Percentiles rank a stretch among this genome's conserved stretches.
These are phyloP conservation scores for Lentinula lateritia DNA, from an alignment of 768 basidiomycete species.

Conservation along the genomic window DNA sequence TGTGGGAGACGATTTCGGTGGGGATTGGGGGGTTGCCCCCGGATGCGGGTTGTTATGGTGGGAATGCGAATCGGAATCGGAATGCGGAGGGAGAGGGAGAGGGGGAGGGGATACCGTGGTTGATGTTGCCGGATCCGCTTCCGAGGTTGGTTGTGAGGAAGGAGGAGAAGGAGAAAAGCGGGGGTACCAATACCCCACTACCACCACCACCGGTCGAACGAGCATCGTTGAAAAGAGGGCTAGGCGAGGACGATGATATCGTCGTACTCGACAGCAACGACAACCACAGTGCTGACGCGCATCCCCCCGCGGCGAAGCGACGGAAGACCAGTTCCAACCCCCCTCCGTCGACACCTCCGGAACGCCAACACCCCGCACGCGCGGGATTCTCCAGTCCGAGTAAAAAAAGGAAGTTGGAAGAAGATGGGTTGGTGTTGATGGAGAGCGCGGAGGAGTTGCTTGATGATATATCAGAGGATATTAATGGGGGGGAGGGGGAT, in stretches of 20 bases:
- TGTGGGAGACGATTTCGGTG: no score
- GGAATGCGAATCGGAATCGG: no score
- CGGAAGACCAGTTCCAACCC: background rate
- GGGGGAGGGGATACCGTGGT: no score
- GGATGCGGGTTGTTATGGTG: no score
- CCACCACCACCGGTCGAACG: slow-evolving; percentile 22
- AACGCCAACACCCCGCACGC: no score
- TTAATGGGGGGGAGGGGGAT: no score
- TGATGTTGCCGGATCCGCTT: slow-evolving; percentile 61
- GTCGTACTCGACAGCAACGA: slow-evolving; percentile 47
- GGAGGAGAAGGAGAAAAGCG: slow-evolving; percentile 28
- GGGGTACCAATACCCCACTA: no score
- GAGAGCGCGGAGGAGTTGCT: slow-evolving; percentile 46
- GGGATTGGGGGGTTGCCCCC: slow-evolving; percentile 39
- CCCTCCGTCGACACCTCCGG: background rate
- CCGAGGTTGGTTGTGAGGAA: slow-evolving; percentile 40
- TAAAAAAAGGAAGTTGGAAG: slow-evolving; percentile 45
- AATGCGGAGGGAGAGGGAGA: no score
- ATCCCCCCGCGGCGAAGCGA: slow-evolving; percentile 28
- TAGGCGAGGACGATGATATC: slow-evolving; percentile 50
- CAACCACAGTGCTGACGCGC: slow-evolving; percentile 24
- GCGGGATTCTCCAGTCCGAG: no score
- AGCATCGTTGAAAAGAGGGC: slow-evolving; percentile 47
- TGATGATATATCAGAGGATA: slow-evolving; percentile 31
- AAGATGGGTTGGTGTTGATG: slow-evolving; percentile 69